Evolutionary conservation across 768 basidiomycete species (phyloP), one percentile per base, ranked within the genome.

Genomic region (Termitomyces sp.): DNA sequence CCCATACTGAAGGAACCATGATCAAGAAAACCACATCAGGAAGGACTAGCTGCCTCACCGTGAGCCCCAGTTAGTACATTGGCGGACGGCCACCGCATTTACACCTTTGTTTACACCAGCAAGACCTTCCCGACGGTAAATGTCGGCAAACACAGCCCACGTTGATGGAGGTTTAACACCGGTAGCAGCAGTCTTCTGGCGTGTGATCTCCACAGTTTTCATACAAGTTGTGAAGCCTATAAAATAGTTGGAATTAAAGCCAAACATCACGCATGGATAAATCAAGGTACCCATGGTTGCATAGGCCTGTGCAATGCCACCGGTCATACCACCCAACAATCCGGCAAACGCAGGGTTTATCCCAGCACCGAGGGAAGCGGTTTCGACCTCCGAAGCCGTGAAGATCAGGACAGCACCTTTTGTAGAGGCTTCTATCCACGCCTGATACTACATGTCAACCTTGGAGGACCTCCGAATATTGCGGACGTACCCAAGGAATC

Each of bases 361-460:
- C 10, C 93, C 93, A 67, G 88, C 75, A 9, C 68, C 63, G 47
- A 85, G 77, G 20, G 78, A 74, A 20, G 81, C 80, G 18, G 84
- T 82, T 72, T 98, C 94, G 35, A 98, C 89, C 72, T 99, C 97
- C 5, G 94, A 91, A 26, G 97, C 95, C 16, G 95, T 86, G 77
- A 99, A 98, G 60, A 99, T 80, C 22, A 99, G 82, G 32, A 99
- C 97, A 55, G 82, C 97, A 53, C 97, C 97, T 71, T 99, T 99
- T 0, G 97, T 98, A 5, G 95, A 97, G 10, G 97, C 97, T 72
- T 99, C 97, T 66, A 99, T 96, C 97, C 97, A 98, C 38, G 97
- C 97, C 94, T 97, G 61, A 14, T 16, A 46, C 50, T 49, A 35
- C 53, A 47, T 18, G 46, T 55, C 52, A 60, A 41, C 54, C n/a